Evolutionary conservation across 306 rosid species (phyloP).

Genomic region (Styphnolobium japonicum): DNA sequence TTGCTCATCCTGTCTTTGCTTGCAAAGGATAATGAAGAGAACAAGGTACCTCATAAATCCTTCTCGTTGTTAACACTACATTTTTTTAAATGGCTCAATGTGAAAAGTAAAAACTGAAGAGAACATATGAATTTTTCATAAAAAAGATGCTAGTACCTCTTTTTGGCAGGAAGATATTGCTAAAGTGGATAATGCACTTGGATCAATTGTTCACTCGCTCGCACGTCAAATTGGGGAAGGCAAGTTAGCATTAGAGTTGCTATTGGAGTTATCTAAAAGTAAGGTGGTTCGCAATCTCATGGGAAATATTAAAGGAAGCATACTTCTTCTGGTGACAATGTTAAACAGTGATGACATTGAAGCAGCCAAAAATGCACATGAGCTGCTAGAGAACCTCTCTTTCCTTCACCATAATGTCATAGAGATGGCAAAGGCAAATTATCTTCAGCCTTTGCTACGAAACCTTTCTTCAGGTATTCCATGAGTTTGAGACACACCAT

Average conservation of each 20-base stretch:
- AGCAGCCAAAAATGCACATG: constrained; percentile 49
- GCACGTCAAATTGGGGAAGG: constrained; percentile 61
- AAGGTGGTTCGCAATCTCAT: constrained; percentile 33
- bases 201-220: constrained; percentile 57
- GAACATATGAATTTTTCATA: background rate
- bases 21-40: constrained; percentile 49
- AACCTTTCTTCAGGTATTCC: constrained; percentile 66
- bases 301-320: constrained; percentile 69
- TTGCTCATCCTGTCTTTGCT: constrained; percentile 56
- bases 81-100: background rate
- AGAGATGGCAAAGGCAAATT: constrained; percentile 71
- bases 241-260: constrained; percentile 55
- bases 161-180: constrained; percentile 54
- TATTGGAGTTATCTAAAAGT: constrained; percentile 54
- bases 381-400: constrained; percentile 60
- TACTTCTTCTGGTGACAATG: constrained; percentile 62
- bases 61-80: background rate
- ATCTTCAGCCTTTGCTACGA: constrained; percentile 59
- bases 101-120: constrained; percentile 3
- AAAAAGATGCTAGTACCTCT: background rate
- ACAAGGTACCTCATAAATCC: constrained; percentile 48
- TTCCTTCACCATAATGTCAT: constrained; percentile 54
- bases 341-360: constrained; percentile 49
- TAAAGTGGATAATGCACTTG: constrained; percentile 50
- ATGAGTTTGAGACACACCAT: background rate